Evolutionary conservation across 1,139 yeast genomes (phyloP).

Genomic region (Yamadazyma friedrichii): DNA sequence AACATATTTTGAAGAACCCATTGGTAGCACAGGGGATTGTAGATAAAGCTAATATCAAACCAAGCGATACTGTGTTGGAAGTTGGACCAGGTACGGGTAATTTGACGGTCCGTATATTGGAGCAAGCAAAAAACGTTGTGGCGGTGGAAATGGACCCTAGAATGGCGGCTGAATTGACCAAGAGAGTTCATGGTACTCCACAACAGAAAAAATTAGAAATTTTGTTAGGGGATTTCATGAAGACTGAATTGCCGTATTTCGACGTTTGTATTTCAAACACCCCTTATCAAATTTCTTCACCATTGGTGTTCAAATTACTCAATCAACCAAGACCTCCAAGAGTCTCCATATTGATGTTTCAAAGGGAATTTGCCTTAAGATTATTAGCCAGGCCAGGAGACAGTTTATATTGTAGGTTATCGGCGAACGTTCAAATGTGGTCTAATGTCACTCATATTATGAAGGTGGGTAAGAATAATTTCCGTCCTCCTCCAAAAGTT

Average conservation of each 20-base stretch:
- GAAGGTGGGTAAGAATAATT: constrained; percentile 97
- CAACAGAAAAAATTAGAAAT: constrained; percentile 89
- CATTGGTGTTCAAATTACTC: constrained; percentile 86
- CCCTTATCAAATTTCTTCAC: constrained; percentile 96
- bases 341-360: constrained; percentile 95
- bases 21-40: constrained; percentile 97
- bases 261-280: constrained; percentile 96
- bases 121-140: constrained; percentile 85
- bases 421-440: constrained; percentile 99
- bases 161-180: constrained; percentile 98
- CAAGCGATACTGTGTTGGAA: constrained; percentile 89
- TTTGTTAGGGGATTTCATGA: constrained; percentile 92
- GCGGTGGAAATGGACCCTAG: constrained; percentile 99
- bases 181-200: constrained; percentile 96
- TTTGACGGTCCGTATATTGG: constrained; percentile 87
- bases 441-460: constrained; percentile 95
- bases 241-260: constrained; percentile 90
- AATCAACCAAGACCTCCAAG: constrained; percentile 94
- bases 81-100: constrained; percentile 99
- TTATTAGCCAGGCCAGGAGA: constrained; percentile 96
- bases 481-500: constrained; percentile 98
- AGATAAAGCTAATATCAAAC: constrained; percentile 90
- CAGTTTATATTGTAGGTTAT: constrained; percentile 81
- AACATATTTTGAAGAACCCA: constrained; percentile 94
- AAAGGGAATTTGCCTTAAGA: constrained; percentile 93